Evolutionary conservation across 192 early-diverging fungal species (phyloP).

Genomic region (Fimicolochytrium jonesii): DNA sequence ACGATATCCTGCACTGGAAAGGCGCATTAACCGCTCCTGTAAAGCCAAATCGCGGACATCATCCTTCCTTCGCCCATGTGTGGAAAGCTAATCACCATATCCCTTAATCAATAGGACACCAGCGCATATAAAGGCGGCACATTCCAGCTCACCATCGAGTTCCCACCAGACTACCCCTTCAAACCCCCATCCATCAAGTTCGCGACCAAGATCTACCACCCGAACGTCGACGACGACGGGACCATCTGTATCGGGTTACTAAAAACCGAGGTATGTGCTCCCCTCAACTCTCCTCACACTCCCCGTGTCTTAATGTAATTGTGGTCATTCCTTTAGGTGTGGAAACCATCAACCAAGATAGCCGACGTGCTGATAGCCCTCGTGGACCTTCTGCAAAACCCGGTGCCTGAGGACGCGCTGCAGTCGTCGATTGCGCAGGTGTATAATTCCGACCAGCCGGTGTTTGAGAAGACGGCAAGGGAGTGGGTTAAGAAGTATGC

Average conservation of each 20-base stretch:
- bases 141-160: slow-evolving; percentile 67
- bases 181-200: slow-evolving; percentile 76
- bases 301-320: no score
- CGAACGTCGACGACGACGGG: slow-evolving; percentile 77
- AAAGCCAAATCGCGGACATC: no score
- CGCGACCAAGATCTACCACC: slow-evolving; percentile 77
- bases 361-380: slow-evolving; percentile 64
- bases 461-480: slow-evolving; percentile 68
- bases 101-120: slow-evolving; percentile 33
- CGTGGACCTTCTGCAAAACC: slow-evolving; percentile 59
- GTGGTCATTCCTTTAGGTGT: slow-evolving; percentile 45
- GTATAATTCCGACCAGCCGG: slow-evolving; percentile 56
- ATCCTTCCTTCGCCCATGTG: no score
- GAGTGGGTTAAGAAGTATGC: slow-evolving; percentile 69
- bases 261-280: slow-evolving; percentile 72
- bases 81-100: no score
- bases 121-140: slow-evolving; percentile 69
- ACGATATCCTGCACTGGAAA: slow-evolving; percentile 68
- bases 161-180: slow-evolving; percentile 73
- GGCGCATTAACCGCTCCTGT: slow-evolving; percentile 59
- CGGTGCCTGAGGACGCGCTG: slow-evolving; percentile 82
- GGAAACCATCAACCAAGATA: slow-evolving; percentile 79
- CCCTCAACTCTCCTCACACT: no score
- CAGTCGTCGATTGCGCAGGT: slow-evolving; percentile 68
- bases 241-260: slow-evolving; percentile 71